Percentiles rank a stretch among this genome's conserved stretches.
Evolutionary conservation across 306 rosid genomes (phyloP).

Genomic region (Styphnolobium japonicum): DNA sequence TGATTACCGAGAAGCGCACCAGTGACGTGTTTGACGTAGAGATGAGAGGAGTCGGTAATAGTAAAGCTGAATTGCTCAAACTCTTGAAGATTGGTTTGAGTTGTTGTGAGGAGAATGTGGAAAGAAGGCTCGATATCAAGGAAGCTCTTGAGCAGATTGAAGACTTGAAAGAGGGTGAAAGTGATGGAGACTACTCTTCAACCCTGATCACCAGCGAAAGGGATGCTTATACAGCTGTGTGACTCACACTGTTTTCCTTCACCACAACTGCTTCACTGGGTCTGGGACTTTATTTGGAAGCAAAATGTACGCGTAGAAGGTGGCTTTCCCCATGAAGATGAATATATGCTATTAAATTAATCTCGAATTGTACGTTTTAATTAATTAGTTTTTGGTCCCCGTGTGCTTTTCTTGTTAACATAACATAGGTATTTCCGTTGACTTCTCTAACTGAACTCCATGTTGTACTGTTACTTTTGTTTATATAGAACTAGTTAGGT

Average conservation of each 20-base stretch:
- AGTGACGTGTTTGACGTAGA: conserved; percentile 68
- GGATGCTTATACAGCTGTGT: conserved; percentile 45
- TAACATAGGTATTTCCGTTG: background rate
- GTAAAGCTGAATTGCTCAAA: conserved; percentile 66
- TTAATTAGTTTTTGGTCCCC: background rate
- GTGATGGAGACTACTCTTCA: conserved; percentile 35
- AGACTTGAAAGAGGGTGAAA: conserved; percentile 47
- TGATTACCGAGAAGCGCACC: conserved; percentile 72
- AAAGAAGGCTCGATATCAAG: conserved; percentile 64
- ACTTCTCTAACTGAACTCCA: background rate
- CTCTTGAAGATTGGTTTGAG: conserved; percentile 81
- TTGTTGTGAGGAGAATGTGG: conserved; percentile 92
- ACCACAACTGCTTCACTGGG: background rate
- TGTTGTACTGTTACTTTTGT: conserved; percentile 20
- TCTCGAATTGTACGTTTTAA: background rate
- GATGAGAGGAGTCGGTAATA: conserved; percentile 51
- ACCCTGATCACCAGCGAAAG: conserved; percentile 26
- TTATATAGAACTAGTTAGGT: conserved; percentile 19
- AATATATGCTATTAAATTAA: conserved; percentile 26
- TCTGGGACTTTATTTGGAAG: conserved; percentile 12
- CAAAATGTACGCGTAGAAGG: conserved; percentile 9
- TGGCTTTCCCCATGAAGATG: conserved; percentile 20
- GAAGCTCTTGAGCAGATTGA: conserved; percentile 62
- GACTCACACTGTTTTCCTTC: background rate
- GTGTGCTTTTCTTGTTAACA: background rate